Evolutionary conservation across 768 basidiomycete genomes (phyloP), one percentile per base, ranked within the genome.

Genomic region (Jaapia argillacea): DNA sequence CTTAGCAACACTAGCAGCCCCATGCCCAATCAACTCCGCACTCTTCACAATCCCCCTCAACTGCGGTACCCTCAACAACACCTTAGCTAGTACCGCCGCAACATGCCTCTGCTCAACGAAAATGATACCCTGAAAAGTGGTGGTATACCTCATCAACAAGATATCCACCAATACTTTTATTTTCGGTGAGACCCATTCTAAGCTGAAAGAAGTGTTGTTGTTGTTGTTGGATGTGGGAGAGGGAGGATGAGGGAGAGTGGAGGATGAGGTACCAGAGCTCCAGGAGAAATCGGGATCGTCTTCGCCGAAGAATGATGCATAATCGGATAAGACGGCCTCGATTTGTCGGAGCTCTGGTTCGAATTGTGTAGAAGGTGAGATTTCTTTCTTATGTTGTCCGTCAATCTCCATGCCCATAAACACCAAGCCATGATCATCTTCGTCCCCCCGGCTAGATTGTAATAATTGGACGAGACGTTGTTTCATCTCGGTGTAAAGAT

Each of bases 91-190:
- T 37, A 77, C 77, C 14, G 72, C 65, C 2, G 89, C 90, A 13
- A 84, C 71, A 50, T 90, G 86, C 6, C 90, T 74, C 55, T 89
- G 87, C 47, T 89, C 79, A 14, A 89, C 88, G 57, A 94, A 94
- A 36, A 93, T 69, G 48, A 93, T 92, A 16, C 77, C 77, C 52
- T 90, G 88, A 54, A 91, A 88, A 2, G 69, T 59, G 2, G 58
- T 52, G 10, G 70, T 70, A 40, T 73, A 61, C 53, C 79, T 69
- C 25, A 65, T 65, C 24, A 74, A 60, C 21, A 93, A 68, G 38
- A 82, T 62, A 16, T 79, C 72, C 13, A 81, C 66, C 26, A 93
- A 71, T 3, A 63, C 65, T 38, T 65, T 66, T 36, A 93, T 60
- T 58, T 92, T 89, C 2, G 82, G 85, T 5, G 83, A 75, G 51